Evolutionary conservation across 495 filamentous ascomycete genomes (phyloP), one percentile per base, ranked within the genome.

Genomic region (Penicillium lagena): DNA sequence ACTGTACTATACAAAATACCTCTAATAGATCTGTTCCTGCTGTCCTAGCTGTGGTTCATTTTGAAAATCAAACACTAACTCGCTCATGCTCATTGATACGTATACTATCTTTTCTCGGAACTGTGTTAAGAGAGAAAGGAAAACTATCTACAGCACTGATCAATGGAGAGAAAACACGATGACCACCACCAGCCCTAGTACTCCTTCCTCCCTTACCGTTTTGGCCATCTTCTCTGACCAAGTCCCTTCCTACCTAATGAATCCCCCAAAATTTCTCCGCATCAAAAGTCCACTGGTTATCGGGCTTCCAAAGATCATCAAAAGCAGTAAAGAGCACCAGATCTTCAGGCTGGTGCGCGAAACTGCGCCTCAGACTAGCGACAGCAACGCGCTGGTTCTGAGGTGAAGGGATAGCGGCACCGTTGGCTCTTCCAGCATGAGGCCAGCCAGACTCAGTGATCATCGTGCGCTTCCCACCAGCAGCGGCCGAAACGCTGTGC

Each of bases 361-460:
- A 86, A 7, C 60, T 67, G 28, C 45, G 46, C 54, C 72, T 70
- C 43, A 95, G 68, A n/a, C 80, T 82, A 10, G 61, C 56, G 35
- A 95, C 56, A 7, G 89, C 89, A 10, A 52, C 54, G 1, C 59
- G 39, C 54, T 95, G 90, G 36, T 89, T 80, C 12, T 68, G 63
- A 12, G 54, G 45, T 6, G 79, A 77, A 0, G 87, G 84, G 1
- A 88, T 73, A 17, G 86, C 87, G 14, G 49, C 44, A 1, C 78
- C 75, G 51, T 90, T 89, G 9, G 78, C 41, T 4, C 69, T 46
- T 4, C 90, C 89, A 27, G 41, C 54, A 55, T 70, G 63, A 13
- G 90, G 90, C 89, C 89, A 96, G n/a, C 90, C 90, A 2, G 81
- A 80, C 66, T 96, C 90, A 4, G 81, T 87, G 37, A 86, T 78